phyloP scores from a whole-genome alignment of 2,329 filamentous ascomycete genomes.

The Trichoderma cornu-damae region DNA sequence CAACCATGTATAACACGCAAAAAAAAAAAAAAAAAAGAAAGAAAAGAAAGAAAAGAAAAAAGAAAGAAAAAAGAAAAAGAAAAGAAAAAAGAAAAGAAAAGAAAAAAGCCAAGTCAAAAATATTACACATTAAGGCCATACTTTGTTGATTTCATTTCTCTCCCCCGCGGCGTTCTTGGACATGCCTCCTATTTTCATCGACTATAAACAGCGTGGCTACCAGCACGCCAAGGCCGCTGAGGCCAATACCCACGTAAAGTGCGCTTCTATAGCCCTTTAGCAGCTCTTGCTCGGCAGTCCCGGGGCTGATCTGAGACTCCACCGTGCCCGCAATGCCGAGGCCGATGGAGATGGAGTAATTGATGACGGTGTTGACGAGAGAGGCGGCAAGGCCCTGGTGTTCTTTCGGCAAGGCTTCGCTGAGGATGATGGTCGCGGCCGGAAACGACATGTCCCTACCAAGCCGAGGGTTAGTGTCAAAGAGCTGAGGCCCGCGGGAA shows the following conservation, averaged over 20 bases:
- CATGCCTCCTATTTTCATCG: constrained; percentile 1
- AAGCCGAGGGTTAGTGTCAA: not conserved
- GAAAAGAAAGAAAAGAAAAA: too few relatives aligned
- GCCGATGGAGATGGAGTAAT: constrained; percentile 59
- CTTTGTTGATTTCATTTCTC: not conserved
- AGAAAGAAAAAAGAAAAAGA: not conserved
- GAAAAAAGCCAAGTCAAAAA: too few relatives aligned
- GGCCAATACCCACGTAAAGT: constrained; percentile 27
- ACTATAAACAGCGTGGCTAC: constrained; percentile 1
- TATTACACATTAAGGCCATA: not conserved
- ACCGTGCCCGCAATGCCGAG: constrained; percentile 59
- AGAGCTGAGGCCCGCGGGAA: constrained; percentile 19
- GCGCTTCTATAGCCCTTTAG: constrained; percentile 28
- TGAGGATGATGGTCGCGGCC: constrained; percentile 52
- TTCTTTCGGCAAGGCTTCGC: constrained; percentile 39
- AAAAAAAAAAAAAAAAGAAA: not conserved
- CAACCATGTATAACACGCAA: not conserved
- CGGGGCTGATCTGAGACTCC: constrained; percentile 22
- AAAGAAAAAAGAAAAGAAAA: too few relatives aligned
- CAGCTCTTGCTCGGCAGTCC: constrained; percentile 25
- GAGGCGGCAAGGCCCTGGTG: constrained; percentile 42
- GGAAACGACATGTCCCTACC: constrained; percentile 62
- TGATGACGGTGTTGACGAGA: constrained; percentile 56
- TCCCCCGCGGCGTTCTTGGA: not conserved
- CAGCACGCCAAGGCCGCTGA: constrained; percentile 1